Percentiles rank a stretch among this genome's conserved stretches.
phyloP scores from a whole-genome alignment of 2,329 filamentous ascomycete genomes.

The Escovopsis weberi region DNA sequence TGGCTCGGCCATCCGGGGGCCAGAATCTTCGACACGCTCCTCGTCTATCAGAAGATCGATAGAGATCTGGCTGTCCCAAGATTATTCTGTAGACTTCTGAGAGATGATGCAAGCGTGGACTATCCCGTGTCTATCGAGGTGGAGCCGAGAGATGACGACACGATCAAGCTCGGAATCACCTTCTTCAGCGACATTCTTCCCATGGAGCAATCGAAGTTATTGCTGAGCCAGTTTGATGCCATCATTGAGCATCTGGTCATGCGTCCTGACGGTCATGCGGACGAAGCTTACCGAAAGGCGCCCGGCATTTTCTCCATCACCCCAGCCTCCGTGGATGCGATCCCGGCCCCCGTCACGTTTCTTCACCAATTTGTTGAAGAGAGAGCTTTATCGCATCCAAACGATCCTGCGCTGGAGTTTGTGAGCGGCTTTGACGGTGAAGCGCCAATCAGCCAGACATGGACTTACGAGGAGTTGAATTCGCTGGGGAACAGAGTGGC shows the following conservation, averaged over 20 bases:
- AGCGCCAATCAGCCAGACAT: conserved; percentile 34
- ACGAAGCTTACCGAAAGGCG: conserved; percentile 19
- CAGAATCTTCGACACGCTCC: conserved; percentile 67
- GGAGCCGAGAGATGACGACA: conserved; percentile 35
- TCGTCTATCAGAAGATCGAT: conserved; percentile 61
- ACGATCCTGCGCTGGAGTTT: conserved; percentile 62
- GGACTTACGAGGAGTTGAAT: conserved; percentile 65
- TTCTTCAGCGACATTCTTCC: conserved; percentile 53
- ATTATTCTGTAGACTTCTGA: conserved; percentile 43
- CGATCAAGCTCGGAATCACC: conserved; percentile 50
- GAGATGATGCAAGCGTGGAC: conserved; percentile 57
- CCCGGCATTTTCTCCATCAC: conserved; percentile 46
- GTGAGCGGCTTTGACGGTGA: conserved; percentile 38
- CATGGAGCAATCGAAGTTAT: conserved; percentile 45
- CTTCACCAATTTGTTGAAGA: conserved; percentile 69
- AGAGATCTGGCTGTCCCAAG: conserved; percentile 10
- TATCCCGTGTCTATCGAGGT: conserved; percentile 74
- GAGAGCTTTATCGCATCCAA: conserved; percentile 39
- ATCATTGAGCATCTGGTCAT: conserved; percentile 45
- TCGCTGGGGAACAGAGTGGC: conserved; percentile 58
- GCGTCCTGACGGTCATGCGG: conserved; percentile 26
- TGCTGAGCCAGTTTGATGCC: conserved; percentile 60
- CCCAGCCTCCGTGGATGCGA: conserved; percentile 40
- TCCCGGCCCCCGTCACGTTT: conserved; percentile 44
- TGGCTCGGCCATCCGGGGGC: conserved; percentile 52